phyloP scores from a whole-genome alignment of 1,284 basidiomycete species.

The Boletellus deceptivus region DNA sequence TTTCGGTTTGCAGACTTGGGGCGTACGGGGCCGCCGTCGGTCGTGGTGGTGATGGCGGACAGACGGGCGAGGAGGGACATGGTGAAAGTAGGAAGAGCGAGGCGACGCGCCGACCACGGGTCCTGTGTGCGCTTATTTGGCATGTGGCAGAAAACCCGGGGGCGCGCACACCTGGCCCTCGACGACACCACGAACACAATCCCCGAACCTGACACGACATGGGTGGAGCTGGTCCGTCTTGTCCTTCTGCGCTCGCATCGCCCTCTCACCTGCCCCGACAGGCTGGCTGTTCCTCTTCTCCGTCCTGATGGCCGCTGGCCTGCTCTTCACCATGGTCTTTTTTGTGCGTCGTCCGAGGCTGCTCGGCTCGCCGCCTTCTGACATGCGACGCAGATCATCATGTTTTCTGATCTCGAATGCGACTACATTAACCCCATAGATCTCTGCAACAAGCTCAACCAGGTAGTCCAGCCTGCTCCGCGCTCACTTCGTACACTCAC shows the following conservation, averaged over 20 bases:
- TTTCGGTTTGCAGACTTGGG: conserved; percentile 49
- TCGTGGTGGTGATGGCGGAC: conserved; percentile 33
- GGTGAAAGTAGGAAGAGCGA: conserved; percentile 8
- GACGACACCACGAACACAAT: background rate
- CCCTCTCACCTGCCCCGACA: conserved; percentile 31
- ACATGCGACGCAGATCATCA: conserved; percentile 78
- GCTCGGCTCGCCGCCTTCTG: background rate
- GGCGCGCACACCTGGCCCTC: conserved; percentile 6
- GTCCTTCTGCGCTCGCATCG: background rate
- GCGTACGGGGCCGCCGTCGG: conserved; percentile 54
- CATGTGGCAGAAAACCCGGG: conserved; percentile 27
- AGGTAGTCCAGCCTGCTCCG: conserved; percentile 50
- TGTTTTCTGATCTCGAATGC: conserved; percentile 98
- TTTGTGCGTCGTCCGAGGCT: conserved; percentile 65
- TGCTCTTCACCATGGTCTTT: conserved; percentile 97
- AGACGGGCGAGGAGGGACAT: conserved; percentile 67
- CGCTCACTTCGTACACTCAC: background rate
- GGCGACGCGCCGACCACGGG: background rate
- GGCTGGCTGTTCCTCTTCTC: conserved; percentile 95
- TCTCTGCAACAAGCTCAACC: conserved; percentile 99
- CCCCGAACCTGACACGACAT: conserved; percentile 13
- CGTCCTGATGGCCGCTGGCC: conserved; percentile 88
- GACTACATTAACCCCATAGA: conserved; percentile 99
- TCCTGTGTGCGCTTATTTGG: conserved; percentile 30
- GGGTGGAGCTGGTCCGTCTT: conserved; percentile 30